phyloP scores from a whole-genome alignment of 305 asterid genomes.

The Fraxinus latifolia region DNA sequence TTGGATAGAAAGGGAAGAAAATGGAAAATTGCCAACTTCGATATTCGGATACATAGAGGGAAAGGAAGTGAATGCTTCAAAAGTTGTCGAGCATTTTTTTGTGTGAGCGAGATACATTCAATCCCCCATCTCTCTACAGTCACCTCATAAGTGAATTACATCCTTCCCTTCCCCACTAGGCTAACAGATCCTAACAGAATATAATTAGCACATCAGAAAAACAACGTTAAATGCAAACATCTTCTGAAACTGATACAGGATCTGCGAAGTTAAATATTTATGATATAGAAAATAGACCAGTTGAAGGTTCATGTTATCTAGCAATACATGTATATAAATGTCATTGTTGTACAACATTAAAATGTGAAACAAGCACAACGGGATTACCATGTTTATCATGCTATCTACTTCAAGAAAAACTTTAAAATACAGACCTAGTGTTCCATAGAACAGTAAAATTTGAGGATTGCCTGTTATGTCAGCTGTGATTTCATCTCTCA shows the following conservation, averaged over 20 bases:
- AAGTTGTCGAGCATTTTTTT: neutral
- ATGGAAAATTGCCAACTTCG: neutral
- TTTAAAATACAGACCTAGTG: neutral
- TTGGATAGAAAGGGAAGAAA: neutral
- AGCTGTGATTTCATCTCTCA: constrained; percentile 1
- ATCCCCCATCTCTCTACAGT: neutral
- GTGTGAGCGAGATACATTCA: neutral
- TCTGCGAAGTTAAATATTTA: neutral
- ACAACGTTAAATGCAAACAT: neutral
- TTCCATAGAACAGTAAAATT: constrained; percentile 3
- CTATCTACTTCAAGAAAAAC: neutral
- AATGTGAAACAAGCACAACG: constrained; percentile 15
- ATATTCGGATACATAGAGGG: neutral
- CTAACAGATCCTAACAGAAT: neutral
- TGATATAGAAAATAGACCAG: neutral
- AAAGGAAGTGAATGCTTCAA: neutral
- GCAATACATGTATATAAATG: neutral
- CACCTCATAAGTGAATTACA: neutral
- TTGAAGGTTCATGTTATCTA: neutral
- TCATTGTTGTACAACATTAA: neutral
- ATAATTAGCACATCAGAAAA: neutral
- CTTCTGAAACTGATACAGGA: neutral
- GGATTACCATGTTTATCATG: neutral
- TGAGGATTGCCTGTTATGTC: neutral
- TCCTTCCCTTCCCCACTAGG: neutral